Evolutionary conservation across 345 rosid genomes (phyloP).

Genomic region (Eucalyptus sp.): DNA sequence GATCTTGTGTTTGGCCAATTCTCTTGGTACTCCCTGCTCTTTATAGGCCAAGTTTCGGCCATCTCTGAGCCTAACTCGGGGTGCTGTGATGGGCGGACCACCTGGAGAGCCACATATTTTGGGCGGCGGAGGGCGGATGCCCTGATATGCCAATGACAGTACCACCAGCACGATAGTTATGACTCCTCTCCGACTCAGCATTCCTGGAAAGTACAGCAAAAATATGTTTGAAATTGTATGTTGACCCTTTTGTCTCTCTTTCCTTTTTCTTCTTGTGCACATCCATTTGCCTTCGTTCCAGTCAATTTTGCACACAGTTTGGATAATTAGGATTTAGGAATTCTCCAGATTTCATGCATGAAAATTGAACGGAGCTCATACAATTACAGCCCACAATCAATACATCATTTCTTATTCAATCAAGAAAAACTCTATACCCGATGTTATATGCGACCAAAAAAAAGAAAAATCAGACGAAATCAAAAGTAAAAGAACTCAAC

Average conservation of each 20-base stretch:
- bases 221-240: neutral
- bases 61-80: constrained; percentile 41
- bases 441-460: neutral
- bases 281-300: neutral
- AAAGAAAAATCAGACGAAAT: neutral
- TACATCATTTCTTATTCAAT: neutral
- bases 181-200: neutral
- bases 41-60: constrained; percentile 51
- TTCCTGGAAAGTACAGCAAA: neutral
- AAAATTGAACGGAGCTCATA: neutral
- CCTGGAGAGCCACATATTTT: constrained; percentile 25
- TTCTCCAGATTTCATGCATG: neutral
- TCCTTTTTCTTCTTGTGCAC: neutral
- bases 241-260: neutral
- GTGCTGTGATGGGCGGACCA: constrained; percentile 21
- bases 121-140: constrained; percentile 29
- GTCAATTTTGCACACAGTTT: neutral
- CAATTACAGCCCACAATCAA: neutral
- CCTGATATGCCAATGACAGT: constrained; percentile 9
- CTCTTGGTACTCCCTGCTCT: constrained; percentile 29
- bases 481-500: neutral
- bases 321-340: neutral
- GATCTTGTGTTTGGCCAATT: constrained; percentile 24
- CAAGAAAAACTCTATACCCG: neutral
- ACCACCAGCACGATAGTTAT: neutral